Evolutionary conservation across 352 stramenopile species (phyloP).

Genomic region (Phytopythium mirpurense): DNA sequence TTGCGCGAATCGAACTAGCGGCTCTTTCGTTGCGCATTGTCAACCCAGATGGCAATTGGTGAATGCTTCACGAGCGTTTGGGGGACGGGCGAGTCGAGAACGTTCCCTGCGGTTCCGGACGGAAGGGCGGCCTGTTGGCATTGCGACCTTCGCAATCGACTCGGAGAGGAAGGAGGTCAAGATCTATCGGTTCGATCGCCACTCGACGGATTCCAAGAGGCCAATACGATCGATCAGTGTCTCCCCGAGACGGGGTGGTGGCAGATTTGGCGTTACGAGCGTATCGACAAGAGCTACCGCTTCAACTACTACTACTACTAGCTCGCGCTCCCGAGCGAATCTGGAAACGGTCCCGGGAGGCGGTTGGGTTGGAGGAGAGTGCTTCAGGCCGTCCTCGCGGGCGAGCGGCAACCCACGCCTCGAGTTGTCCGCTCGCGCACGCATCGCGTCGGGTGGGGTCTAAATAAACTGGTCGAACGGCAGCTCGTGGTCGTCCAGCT

Average conservation of each 20-base stretch:
- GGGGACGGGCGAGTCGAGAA: no score
- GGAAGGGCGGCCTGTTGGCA: no score
- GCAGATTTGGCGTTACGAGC: slow-evolving; percentile 1
- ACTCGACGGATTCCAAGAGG: no score
- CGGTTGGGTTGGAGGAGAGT: not conserved
- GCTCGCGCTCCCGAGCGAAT: not conserved
- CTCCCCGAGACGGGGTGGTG: not conserved
- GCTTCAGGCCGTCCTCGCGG: not conserved
- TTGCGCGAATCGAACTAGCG: not conserved
- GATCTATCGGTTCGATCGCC: no score
- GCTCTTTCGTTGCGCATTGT: not conserved
- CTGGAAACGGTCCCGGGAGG: not conserved
- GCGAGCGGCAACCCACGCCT: slow-evolving; percentile 11
- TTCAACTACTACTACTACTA: slow-evolving; percentile 5
- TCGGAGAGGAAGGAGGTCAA: not conserved
- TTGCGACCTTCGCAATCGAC: no score
- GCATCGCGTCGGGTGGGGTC: slow-evolving; percentile 11
- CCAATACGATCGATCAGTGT: no score
- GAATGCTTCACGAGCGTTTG: no score
- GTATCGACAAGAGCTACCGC: slow-evolving; percentile 7
- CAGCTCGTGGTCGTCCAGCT: slow-evolving; percentile 63
- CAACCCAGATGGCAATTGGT: not conserved
- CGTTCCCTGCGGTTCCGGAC: no score
- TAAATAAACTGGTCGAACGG: slow-evolving; percentile 62
- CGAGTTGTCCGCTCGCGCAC: slow-evolving; percentile 8